Evolutionary conservation across 2,329 filamentous ascomycete species (phyloP).

Genomic region (Ceratocystis smalleyi): DNA sequence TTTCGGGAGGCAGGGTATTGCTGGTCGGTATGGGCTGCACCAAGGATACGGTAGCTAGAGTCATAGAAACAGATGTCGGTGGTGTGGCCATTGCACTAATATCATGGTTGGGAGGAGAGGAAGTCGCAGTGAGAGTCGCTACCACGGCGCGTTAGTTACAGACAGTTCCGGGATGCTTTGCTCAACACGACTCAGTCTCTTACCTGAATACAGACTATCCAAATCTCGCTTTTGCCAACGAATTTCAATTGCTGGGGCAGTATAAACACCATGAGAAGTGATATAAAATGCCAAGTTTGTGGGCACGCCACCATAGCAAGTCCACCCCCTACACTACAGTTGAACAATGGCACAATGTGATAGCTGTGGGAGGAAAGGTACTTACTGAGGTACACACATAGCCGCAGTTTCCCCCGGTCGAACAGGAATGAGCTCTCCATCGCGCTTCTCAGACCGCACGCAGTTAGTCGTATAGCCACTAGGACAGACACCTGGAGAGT

Average conservation of each 20-base stretch:
- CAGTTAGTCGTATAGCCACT: slow-evolving; percentile 21
- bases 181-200: not conserved
- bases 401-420: slow-evolving; percentile 21
- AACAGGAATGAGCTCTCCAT: slow-evolving; percentile 19
- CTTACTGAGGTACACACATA: slow-evolving; percentile 21
- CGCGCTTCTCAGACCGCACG: slow-evolving; percentile 18
- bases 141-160: not conserved
- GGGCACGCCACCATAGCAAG: slow-evolving; percentile 17
- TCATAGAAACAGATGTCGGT: not conserved
- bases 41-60: not conserved
- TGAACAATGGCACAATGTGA: not conserved
- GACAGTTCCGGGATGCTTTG: not conserved
- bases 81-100: not conserved
- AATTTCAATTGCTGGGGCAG: slow-evolving; percentile 23
- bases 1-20: not conserved
- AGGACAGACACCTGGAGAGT: slow-evolving; percentile 23
- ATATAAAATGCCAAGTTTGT: slow-evolving; percentile 19
- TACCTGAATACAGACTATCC: not conserved
- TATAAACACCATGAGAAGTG: slow-evolving; percentile 19
- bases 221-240: slow-evolving; percentile 21
- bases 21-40: not conserved
- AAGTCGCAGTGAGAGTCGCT: not conserved
- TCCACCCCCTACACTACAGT: slow-evolving; percentile 7
- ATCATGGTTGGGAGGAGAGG: not conserved
- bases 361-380: not conserved